Conservation (phyloP, 73 alveolate genomes). For the Paramecium biaurelia region DNA sequence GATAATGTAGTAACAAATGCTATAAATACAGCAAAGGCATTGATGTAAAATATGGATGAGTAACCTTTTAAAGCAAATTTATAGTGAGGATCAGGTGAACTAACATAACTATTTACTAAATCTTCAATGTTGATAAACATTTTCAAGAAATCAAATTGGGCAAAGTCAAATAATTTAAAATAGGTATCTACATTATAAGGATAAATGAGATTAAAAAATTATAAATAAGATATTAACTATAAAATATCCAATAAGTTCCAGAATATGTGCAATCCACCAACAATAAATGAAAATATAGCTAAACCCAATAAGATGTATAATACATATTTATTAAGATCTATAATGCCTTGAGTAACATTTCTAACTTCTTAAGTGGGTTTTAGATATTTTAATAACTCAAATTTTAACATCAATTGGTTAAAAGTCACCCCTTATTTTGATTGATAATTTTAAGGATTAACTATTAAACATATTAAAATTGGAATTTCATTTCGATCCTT, state of each 20-base stretch:
- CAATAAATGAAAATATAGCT: background rate
- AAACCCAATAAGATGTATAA: background rate
- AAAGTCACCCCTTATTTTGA: background rate
- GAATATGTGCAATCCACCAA: slow-evolving; percentile 31
- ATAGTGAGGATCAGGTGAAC: slow-evolving; percentile 24
- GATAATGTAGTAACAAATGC: background rate
- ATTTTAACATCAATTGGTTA: background rate
- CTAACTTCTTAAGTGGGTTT: background rate
- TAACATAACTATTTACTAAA: background rate
- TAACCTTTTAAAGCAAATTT: background rate
- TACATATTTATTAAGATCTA: background rate
- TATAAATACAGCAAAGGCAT: background rate
- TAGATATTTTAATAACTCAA: background rate
- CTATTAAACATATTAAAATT: background rate
- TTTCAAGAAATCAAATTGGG: background rate
- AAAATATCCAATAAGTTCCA: slow-evolving; percentile 34
- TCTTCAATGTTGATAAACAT: background rate
- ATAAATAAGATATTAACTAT: background rate
- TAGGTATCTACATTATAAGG: slow-evolving; percentile 16
- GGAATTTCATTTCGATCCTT: background rate
- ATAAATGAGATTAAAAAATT: background rate
- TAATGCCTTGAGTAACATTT: background rate
- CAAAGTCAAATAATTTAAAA: slow-evolving; percentile 18
- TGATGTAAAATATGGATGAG: background rate
- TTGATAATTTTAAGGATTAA: background rate